phyloP scores from a whole-genome alignment of 305 asterid species.

The Fraxinus dipetala region DNA sequence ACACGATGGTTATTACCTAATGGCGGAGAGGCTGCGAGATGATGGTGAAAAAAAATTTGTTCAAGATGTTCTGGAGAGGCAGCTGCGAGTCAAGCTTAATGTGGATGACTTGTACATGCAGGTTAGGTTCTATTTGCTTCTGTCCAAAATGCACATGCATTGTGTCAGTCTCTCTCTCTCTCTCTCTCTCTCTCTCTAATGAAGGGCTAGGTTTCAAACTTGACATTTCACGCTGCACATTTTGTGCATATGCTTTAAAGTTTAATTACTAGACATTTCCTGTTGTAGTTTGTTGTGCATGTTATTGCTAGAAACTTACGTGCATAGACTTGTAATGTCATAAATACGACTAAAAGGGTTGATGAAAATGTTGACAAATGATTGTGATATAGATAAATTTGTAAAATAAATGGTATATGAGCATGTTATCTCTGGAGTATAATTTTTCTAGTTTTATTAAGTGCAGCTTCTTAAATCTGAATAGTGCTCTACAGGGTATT shows the following conservation, averaged over 20 bases:
- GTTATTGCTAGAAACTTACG: not conserved
- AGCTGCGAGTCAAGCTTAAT: constrained; percentile 49
- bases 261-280: not conserved
- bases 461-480: not conserved
- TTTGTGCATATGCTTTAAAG: not conserved
- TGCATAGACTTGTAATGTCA: not conserved
- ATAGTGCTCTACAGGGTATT: not conserved
- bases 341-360: not conserved
- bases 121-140: constrained; percentile 69
- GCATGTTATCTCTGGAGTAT: not conserved
- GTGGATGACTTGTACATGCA: constrained; percentile 60
- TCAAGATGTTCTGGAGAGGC: constrained; percentile 66
- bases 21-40: constrained; percentile 95
- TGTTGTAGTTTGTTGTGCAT: not conserved
- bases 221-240: not conserved
- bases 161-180: not conserved
- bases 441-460: not conserved
- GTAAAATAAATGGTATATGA: not conserved
- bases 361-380: not conserved
- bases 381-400: not conserved
- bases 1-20: constrained; percentile 80
- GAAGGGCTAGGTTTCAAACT: not conserved
- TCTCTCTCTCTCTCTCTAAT: not conserved
- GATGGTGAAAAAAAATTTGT: constrained; percentile 68
- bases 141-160: not conserved